Evolutionary conservation across 108 stramenopile species (phyloP).

Genomic region (Pseudonitzschia multiseries): DNA sequence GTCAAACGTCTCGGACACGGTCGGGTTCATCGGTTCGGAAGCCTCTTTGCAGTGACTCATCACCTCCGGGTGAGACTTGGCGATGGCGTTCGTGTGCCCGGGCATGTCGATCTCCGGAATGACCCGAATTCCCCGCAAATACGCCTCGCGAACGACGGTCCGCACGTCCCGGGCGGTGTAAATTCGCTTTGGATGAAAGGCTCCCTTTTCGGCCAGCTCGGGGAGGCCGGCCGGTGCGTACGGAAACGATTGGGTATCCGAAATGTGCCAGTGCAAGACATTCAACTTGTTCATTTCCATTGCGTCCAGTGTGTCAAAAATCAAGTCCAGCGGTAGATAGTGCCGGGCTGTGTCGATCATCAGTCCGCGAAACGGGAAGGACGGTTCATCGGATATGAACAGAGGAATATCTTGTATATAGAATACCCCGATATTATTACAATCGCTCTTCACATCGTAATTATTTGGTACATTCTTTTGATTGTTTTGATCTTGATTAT

Average conservation of each 20-base stretch:
- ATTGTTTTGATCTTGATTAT: neutral
- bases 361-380: constrained; percentile 71
- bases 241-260: constrained; percentile 66
- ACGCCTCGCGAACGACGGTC: constrained; percentile 52
- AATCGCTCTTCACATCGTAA: neutral
- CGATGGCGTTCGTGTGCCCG: constrained; percentile 56
- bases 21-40: constrained; percentile 39
- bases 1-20: constrained; percentile 29
- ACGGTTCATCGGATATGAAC: constrained; percentile 52
- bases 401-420: constrained; percentile 30
- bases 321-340: constrained; percentile 59
- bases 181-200: constrained; percentile 39
- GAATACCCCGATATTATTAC: neutral
- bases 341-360: constrained; percentile 80
- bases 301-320: constrained; percentile 57
- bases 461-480: neutral
- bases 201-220: constrained; percentile 46
- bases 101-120: constrained; percentile 77
- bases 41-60: constrained; percentile 34
- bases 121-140: constrained; percentile 59
- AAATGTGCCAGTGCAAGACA: constrained; percentile 79
- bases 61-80: constrained; percentile 35
- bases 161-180: constrained; percentile 49
- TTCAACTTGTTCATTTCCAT: constrained; percentile 76
- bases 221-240: constrained; percentile 29